Base-by-base conservation (phyloP, 352 stramenopile species). In the Phytophthora pistaciae region DNA sequence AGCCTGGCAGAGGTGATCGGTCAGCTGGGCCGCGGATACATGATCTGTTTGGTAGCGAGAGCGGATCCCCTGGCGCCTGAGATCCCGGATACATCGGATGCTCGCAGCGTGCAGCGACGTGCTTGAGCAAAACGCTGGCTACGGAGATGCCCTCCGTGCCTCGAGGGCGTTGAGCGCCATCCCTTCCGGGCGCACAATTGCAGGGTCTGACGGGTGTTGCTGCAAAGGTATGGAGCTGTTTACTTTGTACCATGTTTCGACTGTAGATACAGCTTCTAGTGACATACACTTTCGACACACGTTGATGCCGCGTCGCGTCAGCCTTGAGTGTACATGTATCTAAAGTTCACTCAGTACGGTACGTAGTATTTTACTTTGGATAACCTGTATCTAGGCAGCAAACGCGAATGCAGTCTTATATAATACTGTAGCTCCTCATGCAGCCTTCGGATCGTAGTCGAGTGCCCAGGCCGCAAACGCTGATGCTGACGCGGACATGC, bases 391-490 rank as follows among this genome's bases (percentile, higher is more conserved):
- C 31, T 8, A 13, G 31, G 31, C 31, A 36, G 31, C 31, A 10
- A 36, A 36, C 7, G 31, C 9, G 31, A 36, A 13, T 36, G 10
- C 31, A 36, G 31, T 36, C 31, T 10, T 36, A 9, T 36, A 36
- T 3, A 10, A 36, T 36, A 11, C 31, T 10, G 31, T 36, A 36
- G 31, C 31, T 13, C 31, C 31, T 36, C 3, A 36, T 2, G 31
- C 31, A 36, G 64, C 67, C 21, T 79, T 79, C 1, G 56, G 72
- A 49, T 82, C 74, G 46, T 79, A 82, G 33, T 78, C 72, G 36
- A 82, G 68, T 6, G 68, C 70, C 76, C 76, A 83, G 6, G 60
- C 66, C 5, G 76, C 63, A 13, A 83, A 79, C 2, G 73, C 68
- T 1, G 71, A 66, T 9, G 75, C 75, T 14, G 75, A 77, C 23